Evolutionary conservation across 345 rosid genomes (phyloP), one percentile per base, ranked within the genome.

Genomic region (Linum lewisii): DNA sequence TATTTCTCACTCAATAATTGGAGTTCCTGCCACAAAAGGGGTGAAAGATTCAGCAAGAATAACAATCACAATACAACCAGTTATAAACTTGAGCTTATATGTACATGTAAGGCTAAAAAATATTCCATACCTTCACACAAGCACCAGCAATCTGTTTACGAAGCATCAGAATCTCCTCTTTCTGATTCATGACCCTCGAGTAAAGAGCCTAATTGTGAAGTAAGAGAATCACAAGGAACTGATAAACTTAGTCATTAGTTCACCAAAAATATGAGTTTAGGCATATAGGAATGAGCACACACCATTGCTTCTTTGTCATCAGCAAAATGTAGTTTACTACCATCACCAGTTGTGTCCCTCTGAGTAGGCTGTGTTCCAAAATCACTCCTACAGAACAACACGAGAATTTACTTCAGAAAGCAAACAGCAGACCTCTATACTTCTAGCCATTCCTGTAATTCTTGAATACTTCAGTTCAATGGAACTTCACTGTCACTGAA

Each of bases 101-200:
- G 20, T n/a, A 42, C 9, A 42, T 42, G 16, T 11, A 42, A 16
- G 15, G 15, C 47, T 11, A 42, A 11, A 8, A 16, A 2, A 42
- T 42, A 70, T 34, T 44, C 59, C 49, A 57, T 65, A 91, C 98
- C 89, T 80, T 91, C 53, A 86, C 61, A 59, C 81, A 80, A 29
- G 96, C 88, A 71, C 74, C 69, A 54, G 85, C 81, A 67, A 91
- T 77, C 72, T 84, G 85, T 73, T 86, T 78, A n/a, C 83, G 95
- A 29, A 91, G 96, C 69, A 19, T 74, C 47, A 77, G 90, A 54
- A 88, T 86, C 77, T 91, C 96, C 65, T 78, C 85, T 70, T 81
- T 82, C 26, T 82, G 88, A 58, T 87, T 79, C 69, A 72, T 79
- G 55, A 66, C 74, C 66, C 71, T 82, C 34, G 80, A 71, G 70